A percentile compares a stretch with the other conserved stretches of the same genome.
Evolutionary conservation across 352 stramenopile species (phyloP).

Genomic region (Saprolegnia diclina): DNA sequence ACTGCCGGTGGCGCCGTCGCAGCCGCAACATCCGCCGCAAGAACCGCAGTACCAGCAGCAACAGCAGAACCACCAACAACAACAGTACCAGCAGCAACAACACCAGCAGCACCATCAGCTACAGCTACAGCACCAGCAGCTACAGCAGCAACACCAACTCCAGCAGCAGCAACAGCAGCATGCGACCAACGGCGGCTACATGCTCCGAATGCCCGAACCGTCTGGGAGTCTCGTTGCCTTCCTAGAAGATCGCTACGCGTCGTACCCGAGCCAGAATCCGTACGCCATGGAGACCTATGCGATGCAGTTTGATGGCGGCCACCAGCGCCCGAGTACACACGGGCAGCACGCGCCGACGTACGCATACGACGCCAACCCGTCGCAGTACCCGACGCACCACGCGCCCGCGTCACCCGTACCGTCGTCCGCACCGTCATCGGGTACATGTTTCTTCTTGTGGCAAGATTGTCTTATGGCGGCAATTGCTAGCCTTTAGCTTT

Average conservation of each 20-base stretch:
- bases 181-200: not conserved
- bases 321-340: not conserved
- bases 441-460: not conserved
- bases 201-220: not conserved
- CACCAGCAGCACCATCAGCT: too few relatives aligned
- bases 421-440: not conserved
- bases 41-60: not conserved
- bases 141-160: not conserved
- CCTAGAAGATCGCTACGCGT: not conserved
- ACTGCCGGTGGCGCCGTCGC: too few relatives aligned
- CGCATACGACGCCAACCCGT: not conserved
- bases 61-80: too few relatives aligned
- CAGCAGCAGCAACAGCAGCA: not conserved
- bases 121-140: too few relatives aligned
- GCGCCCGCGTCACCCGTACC: not conserved
- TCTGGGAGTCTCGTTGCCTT: not conserved
- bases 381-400: not conserved
- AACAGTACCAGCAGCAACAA: too few relatives aligned
- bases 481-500: conserved; percentile 15
- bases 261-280: not conserved
- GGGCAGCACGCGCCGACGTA: not conserved
- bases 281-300: not conserved
- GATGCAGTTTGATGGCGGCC: not conserved
- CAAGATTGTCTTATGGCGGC: too few relatives aligned
- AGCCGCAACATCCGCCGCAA: not conserved